Evolutionary conservation across 2,329 filamentous ascomycete genomes (phyloP), one percentile per base, ranked within the genome.

Genomic region (Aspergillus pseudoviridinutans): DNA sequence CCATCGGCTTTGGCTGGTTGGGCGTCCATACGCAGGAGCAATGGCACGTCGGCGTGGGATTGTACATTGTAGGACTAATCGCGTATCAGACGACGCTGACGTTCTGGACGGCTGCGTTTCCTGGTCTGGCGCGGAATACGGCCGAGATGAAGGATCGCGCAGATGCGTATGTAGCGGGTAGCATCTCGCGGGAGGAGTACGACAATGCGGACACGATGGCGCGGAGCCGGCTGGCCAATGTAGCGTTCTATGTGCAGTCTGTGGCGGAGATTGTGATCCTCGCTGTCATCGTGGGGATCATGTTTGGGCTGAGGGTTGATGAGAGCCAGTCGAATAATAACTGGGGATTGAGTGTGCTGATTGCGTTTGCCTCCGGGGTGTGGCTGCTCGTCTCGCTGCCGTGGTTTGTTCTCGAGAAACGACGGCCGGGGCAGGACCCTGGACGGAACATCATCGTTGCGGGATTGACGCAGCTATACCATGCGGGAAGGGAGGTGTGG

Each of bases 41-140:
- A 66, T 90, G 87, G 87, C 77, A 81, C 50, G 74, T 80, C 8
- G 87, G 77, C 0, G 79, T 84, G 0, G 86, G 81, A 0, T 69
- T 90, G 17, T 89, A 89, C 68, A 86, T 89, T 55, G 80, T 88
- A 17, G 86, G 86, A 32, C 60, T 88, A 46, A 85, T 89, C 60
- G 81, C 82, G 1, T 89, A 88, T 63, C 86, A 88, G 70, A 82
- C 87, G 2, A 86, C 84, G 0, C 74, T 88, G 51, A 88, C 86
- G 0, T 89, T 88, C 68, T 89, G 86, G 84, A 87, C 85, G 0
- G 85, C 87, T 0, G 85, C 86, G 0, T 86, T 86, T 57, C 83
- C 84, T 3, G 78, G 82, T 0, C 71, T 86, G 7, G 82, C 84
- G 4, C 71, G 83, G 6, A 84, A 85, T 61, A 83, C 81, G 0